Base-by-base conservation (phyloP, 352 stramenopile species). In the Peronospora tabacina region DNA sequence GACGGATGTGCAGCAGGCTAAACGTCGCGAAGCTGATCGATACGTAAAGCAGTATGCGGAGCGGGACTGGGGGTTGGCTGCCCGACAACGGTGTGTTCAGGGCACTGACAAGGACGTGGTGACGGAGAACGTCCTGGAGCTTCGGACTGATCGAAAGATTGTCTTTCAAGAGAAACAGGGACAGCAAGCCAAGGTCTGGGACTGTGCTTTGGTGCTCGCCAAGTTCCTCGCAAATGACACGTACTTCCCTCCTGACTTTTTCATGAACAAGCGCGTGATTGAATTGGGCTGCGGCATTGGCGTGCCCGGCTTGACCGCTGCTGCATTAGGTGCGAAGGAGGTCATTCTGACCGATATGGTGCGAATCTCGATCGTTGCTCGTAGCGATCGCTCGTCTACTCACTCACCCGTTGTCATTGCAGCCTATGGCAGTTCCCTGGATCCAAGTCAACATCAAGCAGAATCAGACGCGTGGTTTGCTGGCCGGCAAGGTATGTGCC, bases 181-280 rank as follows among this genome's bases (percentile, higher is more conserved):
- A 7, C 71, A 82, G 39, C 71, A 82, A 40, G 68, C 68, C 42
- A 75, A 78, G 32, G 71, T 82, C 2, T 82, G 71, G 71, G 71
- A 82, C 37, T 82, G 71, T 24, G 71, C 71, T 19, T 48, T 82
- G 19, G 66, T 82, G 42, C 43, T 82, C 33, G 64, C 71, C 47
- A 75, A 74, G 53, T 77, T 82, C 29, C 52, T 82, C 16, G 50
- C 57, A 5, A 61, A 70, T 16, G 34, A 63, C 7, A 29, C 15
- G 12, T 72, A 58, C 33, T 82, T 80, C 36, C 30, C 63, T 8
- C n/a, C 29, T 45, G 61, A 55, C 24, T 75, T 66, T 59, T 82
- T 82, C 44, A 29, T 36, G 8, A 58, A 58, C 58, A 82, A 80
- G 48, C 68, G 61, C 5, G 68, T 82, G 11, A 68, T 80, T 44